phyloP scores from a whole-genome alignment of 1,284 basidiomycete species.

The Microbotryum intermedium region DNA sequence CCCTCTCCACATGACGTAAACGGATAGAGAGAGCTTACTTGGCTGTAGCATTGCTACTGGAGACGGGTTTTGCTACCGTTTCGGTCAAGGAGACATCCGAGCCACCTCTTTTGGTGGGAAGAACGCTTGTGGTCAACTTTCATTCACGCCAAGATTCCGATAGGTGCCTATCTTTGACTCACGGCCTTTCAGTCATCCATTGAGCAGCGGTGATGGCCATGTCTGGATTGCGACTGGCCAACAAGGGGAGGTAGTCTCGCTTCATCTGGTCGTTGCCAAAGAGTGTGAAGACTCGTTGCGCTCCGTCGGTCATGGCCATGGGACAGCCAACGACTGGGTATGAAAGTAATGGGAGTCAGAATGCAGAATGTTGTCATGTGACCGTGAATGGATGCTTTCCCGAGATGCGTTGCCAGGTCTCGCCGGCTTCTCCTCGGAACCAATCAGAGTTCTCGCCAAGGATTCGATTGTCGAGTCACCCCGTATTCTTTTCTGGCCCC shows the following conservation, averaged over 20 bases:
- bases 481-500: neutral
- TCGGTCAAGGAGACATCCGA: slow-evolving; percentile 69
- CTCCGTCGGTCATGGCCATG: slow-evolving; percentile 67
- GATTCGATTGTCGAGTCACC: neutral
- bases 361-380: neutral
- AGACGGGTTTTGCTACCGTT: slow-evolving; percentile 48
- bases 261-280: slow-evolving; percentile 55
- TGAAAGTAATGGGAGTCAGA: neutral
- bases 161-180: neutral
- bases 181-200: slow-evolving; percentile 67
- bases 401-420: neutral
- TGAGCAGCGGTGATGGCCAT: slow-evolving; percentile 64
- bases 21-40: no score
- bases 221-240: slow-evolving; percentile 51
- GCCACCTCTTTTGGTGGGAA: slow-evolving; percentile 57
- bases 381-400: neutral
- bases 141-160: neutral
- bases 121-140: no score
- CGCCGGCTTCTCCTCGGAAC: neutral
- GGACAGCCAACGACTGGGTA: slow-evolving; percentile 54
- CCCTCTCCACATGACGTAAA: no score
- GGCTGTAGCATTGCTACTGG: no score
- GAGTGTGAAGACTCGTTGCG: slow-evolving; percentile 61
- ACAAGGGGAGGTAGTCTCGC: slow-evolving; percentile 47
- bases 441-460: no score